Evolutionary conservation across 2,329 filamentous ascomycete genomes (phyloP), one percentile per base, ranked within the genome.

Genomic region (Fusarium siculi): DNA sequence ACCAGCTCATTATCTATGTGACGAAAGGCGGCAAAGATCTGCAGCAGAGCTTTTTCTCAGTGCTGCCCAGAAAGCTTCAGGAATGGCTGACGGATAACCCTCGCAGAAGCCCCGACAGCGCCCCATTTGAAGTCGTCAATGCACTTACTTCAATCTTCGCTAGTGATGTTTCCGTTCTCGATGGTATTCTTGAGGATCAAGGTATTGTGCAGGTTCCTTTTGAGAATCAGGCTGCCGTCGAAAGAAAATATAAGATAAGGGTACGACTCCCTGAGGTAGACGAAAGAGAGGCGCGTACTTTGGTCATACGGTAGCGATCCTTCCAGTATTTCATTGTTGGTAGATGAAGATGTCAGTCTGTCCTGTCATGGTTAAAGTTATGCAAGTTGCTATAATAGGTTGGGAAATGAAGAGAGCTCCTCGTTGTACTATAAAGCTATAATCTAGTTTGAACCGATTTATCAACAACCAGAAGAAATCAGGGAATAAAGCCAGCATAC

Each of bases 151-250:
- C 66, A 9, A 63, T 68, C 4, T 63, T 74, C 40, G 58, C 57
- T 7, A 28, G 28, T 60, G n/a, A 61, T 12, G 34, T 10, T 40
- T 36, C 39, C 5, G 50, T 40, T 23, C 64, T 73, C 6, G 53
- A 73, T 28, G 58, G 46, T 7, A 23, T 63, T 42, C 70, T 73
- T 32, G 50, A 68, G 15, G 64, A 73, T 19, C 61, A 66, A n/a
- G 72, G 72, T 8, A 70, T 74, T 9, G 14, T 62, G 7, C 11
- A 62, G 53, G 37, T 74, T 23, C 30, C 66, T 42, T 68, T 70
- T 9, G 57, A 70, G 16, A 66, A 72, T 42, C 11, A 58, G 8
- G 60, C 30, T 30, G 57, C 16, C 30, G 30, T 30, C 30, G 30
- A 30, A 30, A 30, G 30, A 30, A 30, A 30, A 30, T 30, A 30